Conservation (phyloP, 2,329 filamentous ascomycete species). For the Sphaceloma murrayae region DNA sequence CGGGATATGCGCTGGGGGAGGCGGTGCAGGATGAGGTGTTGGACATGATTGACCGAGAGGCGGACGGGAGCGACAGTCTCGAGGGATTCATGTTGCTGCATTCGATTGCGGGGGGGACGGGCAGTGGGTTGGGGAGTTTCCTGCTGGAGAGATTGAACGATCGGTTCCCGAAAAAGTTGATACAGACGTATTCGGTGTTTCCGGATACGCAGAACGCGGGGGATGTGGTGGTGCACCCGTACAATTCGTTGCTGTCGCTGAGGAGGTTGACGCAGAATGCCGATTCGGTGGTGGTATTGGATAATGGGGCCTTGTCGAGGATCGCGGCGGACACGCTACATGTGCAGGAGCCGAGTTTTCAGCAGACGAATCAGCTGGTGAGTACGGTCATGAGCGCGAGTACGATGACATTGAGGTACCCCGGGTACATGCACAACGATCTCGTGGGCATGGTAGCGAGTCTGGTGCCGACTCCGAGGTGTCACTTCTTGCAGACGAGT, state of each 20-base stretch:
- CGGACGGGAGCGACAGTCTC: constrained; percentile 92
- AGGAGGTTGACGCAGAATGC: constrained; percentile 87
- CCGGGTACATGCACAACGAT: constrained; percentile 99
- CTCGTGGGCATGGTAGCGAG: constrained; percentile 94
- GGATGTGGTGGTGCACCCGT: constrained; percentile 94
- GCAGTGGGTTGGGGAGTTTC: constrained; percentile 90
- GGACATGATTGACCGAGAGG: constrained; percentile 98
- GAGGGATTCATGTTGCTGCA: constrained; percentile 93
- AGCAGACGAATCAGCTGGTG: constrained; percentile 93
- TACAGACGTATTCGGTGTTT: constrained; percentile 98
- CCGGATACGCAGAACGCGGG: constrained; percentile 79
- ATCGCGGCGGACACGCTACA: constrained; percentile 93
- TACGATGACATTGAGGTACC: constrained; percentile 91
- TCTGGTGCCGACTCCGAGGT: constrained; percentile 88
- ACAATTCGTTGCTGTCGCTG: constrained; percentile 93
- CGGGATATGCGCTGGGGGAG: constrained; percentile 89
- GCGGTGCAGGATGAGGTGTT: constrained; percentile 91
- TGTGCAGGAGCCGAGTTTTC: constrained; percentile 89
- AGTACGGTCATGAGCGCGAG: constrained; percentile 98
- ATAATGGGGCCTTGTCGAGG: constrained; percentile 86
- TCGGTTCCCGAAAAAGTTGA: constrained; percentile 95
- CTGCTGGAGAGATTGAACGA: constrained; percentile 93
- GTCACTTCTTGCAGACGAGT: constrained; percentile 96
- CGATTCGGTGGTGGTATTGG: constrained; percentile 92
- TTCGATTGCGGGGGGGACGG: constrained; percentile 93